Conservation (phyloP, 768 basidiomycete genomes). For the Termitomyces sp. region DNA sequence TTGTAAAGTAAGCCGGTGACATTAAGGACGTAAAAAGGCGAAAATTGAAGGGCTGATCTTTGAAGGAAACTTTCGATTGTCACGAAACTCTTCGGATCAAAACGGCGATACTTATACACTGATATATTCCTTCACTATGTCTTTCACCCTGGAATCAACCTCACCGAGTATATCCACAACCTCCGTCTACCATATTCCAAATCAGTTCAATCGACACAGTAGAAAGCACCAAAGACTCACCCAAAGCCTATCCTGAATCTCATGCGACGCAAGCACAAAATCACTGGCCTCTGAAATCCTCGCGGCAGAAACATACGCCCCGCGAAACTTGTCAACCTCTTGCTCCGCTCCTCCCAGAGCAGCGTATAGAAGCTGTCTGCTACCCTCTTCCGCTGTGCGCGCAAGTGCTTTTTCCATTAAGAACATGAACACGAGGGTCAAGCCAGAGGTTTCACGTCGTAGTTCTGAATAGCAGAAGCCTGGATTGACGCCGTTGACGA, state of each 20-base stretch:
- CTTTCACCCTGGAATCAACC: neutral
- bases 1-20: no score
- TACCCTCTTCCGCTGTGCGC: conserved; percentile 12
- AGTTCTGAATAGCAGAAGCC: conserved; percentile 35
- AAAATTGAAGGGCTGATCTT: no score
- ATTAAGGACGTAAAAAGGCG: no score
- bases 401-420: conserved; percentile 27
- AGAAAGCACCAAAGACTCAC: neutral
- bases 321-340: conserved; percentile 7
- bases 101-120: neutral
- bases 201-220: neutral
- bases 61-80: no score
- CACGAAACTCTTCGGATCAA: no score
- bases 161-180: neutral
- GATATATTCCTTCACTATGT: neutral
- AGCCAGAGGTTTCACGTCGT: conserved; percentile 16
- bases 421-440: conserved; percentile 10
- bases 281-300: conserved; percentile 7
- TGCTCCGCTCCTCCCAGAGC: conserved; percentile 4
- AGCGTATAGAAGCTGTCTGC: conserved; percentile 9
- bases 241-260: neutral
- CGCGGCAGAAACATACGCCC: conserved; percentile 4
- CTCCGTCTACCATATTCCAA: neutral
- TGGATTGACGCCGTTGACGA: conserved; percentile 32
- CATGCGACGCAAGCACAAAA: neutral